Percentiles rank a stretch among this genome's conserved stretches.
These are phyloP conservation scores for Yarrowia keelungensis DNA, from an alignment of 805 yeast species.

Conservation along the genomic window DNA sequence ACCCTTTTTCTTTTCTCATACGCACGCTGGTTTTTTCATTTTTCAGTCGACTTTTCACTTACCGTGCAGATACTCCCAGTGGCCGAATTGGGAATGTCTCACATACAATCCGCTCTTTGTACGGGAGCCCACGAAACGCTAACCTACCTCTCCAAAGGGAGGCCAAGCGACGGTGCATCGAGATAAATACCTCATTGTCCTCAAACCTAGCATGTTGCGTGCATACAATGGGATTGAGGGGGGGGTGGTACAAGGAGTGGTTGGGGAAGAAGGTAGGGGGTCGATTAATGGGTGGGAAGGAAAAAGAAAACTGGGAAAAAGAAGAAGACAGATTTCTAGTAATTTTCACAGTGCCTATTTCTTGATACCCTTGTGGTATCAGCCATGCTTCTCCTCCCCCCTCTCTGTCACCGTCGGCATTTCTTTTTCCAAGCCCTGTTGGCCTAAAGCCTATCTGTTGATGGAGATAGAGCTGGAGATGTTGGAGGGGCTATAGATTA, in stretches of 20 bases:
- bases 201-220: background rate
- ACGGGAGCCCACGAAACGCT: background rate
- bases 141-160: background rate
- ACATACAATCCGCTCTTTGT: conserved; percentile 20
- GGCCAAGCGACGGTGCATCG: background rate
- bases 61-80: background rate
- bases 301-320: too few relatives aligned
- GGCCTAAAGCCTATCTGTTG: conserved; percentile 15
- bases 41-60: background rate
- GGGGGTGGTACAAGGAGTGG: background rate
- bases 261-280: too few relatives aligned
- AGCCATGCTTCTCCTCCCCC: too few relatives aligned
- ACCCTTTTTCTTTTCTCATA: too few relatives aligned
- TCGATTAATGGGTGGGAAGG: too few relatives aligned
- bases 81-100: conserved; percentile 11
- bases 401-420: background rate
- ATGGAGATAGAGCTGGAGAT: conserved; percentile 7
- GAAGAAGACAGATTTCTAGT: too few relatives aligned
- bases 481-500: background rate
- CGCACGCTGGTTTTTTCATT: background rate
- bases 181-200: conserved; percentile 25
- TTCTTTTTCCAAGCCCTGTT: conserved; percentile 2
- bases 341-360: too few relatives aligned
- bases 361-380: too few relatives aligned
- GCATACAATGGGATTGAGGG: conserved; percentile 17